Conservation (phyloP, 345 rosid genomes). For the Rhizophora mangle region DNA sequence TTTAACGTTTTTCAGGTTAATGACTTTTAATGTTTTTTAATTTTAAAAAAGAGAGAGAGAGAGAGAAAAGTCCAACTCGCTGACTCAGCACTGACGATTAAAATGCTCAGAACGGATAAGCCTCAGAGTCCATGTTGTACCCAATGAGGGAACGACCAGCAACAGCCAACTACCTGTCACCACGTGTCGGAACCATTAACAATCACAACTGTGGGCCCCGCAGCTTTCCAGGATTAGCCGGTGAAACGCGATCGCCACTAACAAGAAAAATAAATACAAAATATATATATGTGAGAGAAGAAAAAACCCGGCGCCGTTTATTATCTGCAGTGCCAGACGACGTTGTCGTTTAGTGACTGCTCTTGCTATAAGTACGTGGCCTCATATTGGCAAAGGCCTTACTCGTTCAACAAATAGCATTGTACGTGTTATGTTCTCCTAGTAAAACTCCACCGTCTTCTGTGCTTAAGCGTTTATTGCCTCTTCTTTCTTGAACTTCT, state of each 20-base stretch:
- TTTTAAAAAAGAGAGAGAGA: background rate
- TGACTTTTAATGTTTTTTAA: background rate
- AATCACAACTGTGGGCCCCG: too few relatives aligned
- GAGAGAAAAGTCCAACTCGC: background rate
- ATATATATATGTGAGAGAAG: background rate
- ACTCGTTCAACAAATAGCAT: constrained; percentile 4
- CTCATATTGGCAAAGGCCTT: background rate
- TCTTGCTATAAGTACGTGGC: constrained; percentile 32
- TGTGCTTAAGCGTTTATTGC: background rate
- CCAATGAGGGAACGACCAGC: too few relatives aligned
- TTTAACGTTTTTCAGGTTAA: too few relatives aligned
- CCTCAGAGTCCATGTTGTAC: background rate
- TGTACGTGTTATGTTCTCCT: constrained; percentile 19
- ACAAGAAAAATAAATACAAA: background rate
- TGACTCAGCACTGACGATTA: constrained; percentile 18
- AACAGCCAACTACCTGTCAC: too few relatives aligned
- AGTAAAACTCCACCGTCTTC: constrained; percentile 5
- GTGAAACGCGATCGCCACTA: background rate
- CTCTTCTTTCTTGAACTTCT: background rate
- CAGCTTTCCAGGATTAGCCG: background rate
- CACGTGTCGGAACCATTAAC: constrained; percentile 1
- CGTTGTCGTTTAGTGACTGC: background rate
- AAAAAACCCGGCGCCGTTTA: constrained; percentile 22
- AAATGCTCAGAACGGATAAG: constrained; percentile 13
- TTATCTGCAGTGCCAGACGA: background rate